Evolutionary conservation across 108 stramenopile species (phyloP).

Genomic region (Nitzschia sp.): DNA sequence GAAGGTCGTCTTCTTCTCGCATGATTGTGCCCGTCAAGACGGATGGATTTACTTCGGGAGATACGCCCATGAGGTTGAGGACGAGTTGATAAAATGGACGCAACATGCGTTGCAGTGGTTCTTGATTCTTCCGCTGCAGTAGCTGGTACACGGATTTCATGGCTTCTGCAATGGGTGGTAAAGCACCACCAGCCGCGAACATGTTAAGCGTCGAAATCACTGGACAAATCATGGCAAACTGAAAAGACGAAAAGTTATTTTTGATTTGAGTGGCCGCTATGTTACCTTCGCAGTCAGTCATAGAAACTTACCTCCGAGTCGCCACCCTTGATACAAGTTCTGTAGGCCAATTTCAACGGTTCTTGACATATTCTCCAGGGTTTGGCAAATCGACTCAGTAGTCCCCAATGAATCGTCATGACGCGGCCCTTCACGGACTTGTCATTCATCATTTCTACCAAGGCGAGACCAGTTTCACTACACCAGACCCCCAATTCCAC

Average conservation of each 20-base stretch:
- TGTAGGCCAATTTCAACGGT: slow-evolving; percentile 13
- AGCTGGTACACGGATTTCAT: slow-evolving; percentile 19
- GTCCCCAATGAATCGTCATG: slow-evolving; percentile 10
- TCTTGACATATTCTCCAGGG: slow-evolving; percentile 6
- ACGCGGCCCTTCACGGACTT: slow-evolving; percentile 4
- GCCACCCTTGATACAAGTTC: not conserved
- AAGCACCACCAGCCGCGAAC: slow-evolving; percentile 6
- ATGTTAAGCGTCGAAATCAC: slow-evolving; percentile 6
- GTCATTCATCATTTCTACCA: not conserved
- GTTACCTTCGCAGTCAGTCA: not conserved
- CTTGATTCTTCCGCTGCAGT: not conserved
- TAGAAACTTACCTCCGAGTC: slow-evolving; percentile 6
- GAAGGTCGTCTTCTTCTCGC: slow-evolving; percentile 1
- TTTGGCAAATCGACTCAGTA: not conserved
- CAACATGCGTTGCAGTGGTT: not conserved
- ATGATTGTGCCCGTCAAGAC: slow-evolving; percentile 21
- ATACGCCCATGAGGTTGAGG: slow-evolving; percentile 10
- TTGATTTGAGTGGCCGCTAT: not conserved
- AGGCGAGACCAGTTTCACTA: not conserved
- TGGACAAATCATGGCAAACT: slow-evolving; percentile 15
- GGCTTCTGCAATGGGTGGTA: slow-evolving; percentile 2
- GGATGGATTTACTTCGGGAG: not conserved
- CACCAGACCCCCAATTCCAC: slow-evolving; percentile 9
- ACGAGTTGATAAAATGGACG: slow-evolving; percentile 14
- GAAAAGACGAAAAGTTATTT: not conserved